phyloP scores from a whole-genome alignment of 139 green algal genomes.

The Chlamydomonas incerta region DNA sequence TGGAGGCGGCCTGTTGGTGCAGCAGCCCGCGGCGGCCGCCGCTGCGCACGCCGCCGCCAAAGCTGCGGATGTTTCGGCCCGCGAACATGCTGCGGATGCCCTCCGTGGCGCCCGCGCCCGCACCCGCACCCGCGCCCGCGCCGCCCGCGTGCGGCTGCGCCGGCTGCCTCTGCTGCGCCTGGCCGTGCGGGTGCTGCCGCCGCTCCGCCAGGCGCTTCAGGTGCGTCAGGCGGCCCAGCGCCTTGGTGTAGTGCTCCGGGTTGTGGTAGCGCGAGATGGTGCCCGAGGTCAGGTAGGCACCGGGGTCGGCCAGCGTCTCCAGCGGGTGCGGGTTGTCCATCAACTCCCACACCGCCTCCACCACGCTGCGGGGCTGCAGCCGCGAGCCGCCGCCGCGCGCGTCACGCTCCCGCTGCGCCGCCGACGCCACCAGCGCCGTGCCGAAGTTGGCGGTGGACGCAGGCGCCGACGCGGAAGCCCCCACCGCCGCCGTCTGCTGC shows the following conservation, averaged over 20 bases:
- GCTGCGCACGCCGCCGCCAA: too few species aligned
- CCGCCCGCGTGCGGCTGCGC: too few species aligned
- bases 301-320: conserved; percentile 88
- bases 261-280: conserved; percentile 96
- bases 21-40: too few species aligned
- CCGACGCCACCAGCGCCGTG: too few species aligned
- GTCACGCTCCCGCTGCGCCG: background rate
- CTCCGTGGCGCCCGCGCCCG: background rate
- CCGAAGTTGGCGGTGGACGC: background rate
- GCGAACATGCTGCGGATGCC: background rate
- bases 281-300: conserved; percentile 86
- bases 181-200: background rate
- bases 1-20: too few species aligned
- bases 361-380: conserved; percentile 20
- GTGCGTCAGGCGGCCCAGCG: conserved; percentile 48
- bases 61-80: too few species aligned
- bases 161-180: background rate
- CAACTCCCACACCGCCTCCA: conserved; percentile 77
- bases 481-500: background rate
- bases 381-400: too few species aligned
- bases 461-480: too few species aligned
- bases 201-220: conserved; percentile 35
- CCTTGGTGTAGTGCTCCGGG: conserved; percentile 93
- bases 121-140: background rate
- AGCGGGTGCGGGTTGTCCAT: conserved; percentile 96